These are phyloP conservation scores for Aureobasidium zeae DNA, from an alignment of 2,329 filamentous ascomycete genomes.

Conservation along the genomic window DNA sequence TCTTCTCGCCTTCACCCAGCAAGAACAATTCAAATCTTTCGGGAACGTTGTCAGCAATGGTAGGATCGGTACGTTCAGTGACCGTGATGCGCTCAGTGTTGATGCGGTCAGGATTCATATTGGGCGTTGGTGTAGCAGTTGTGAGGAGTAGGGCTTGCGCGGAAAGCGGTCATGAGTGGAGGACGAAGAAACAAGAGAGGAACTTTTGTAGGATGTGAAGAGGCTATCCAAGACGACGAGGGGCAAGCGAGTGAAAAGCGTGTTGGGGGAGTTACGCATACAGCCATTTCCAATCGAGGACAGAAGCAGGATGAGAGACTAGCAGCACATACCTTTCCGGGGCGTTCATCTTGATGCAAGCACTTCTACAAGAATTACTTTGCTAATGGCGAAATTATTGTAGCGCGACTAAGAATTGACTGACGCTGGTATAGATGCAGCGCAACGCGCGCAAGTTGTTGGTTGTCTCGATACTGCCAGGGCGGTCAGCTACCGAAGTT, in stretches of 20 bases:
- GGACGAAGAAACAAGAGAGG: not conserved
- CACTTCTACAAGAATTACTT: no score
- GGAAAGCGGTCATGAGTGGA: not conserved
- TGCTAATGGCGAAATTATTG: no score
- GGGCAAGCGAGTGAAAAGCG: not conserved
- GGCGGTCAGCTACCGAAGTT: no score
- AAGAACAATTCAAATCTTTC: conserved; percentile 87
- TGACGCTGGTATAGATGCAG: no score
- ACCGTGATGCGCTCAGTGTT: no score
- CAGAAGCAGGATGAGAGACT: conserved; percentile 5
- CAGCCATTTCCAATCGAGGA: not conserved
- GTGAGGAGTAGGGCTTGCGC: not conserved
- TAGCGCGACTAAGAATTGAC: no score
- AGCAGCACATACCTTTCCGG: conserved; percentile 40
- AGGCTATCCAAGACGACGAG: no score
- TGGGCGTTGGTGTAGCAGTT: not conserved
- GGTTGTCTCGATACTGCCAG: no score
- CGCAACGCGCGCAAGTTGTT: no score
- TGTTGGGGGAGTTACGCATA: not conserved
- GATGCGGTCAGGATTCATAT: conserved; percentile 14
- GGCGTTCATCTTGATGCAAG: conserved; percentile 48
- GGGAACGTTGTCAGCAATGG: conserved; percentile 24
- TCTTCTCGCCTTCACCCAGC: conserved; percentile 80
- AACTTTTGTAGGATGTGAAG: no score
- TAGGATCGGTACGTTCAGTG: no score